These are phyloP conservation scores for Periconia digitata DNA, from an alignment of 2,329 filamentous ascomycete genomes.

Conservation along the genomic window DNA sequence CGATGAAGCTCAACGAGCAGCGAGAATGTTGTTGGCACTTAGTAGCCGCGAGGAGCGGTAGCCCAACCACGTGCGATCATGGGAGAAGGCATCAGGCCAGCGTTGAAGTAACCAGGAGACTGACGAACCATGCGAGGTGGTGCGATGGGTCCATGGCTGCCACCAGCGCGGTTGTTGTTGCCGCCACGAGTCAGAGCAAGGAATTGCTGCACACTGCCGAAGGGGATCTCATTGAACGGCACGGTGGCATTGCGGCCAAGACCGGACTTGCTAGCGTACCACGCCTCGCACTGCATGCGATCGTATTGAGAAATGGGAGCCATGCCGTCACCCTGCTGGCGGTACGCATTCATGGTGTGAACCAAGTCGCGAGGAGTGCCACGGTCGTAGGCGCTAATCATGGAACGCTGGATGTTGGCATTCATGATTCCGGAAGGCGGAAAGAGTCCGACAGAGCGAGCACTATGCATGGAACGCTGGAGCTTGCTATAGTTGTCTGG, in stretches of 20 bases:
- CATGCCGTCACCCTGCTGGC: slow-evolving; percentile 15
- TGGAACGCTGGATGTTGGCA: slow-evolving; percentile 73
- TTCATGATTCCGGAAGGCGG: slow-evolving; percentile 75
- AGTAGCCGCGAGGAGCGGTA: neutral
- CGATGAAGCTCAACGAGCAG: neutral
- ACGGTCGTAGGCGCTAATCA: slow-evolving; percentile 77
- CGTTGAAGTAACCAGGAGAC: neutral
- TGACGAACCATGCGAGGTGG: slow-evolving; percentile 9
- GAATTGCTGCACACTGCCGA: slow-evolving; percentile 22
- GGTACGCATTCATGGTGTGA: slow-evolving; percentile 20
- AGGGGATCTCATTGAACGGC: slow-evolving; percentile 32
- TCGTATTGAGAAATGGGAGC: slow-evolving; percentile 16
- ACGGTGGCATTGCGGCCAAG: slow-evolving; percentile 20
- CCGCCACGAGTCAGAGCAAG: neutral
- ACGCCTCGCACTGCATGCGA: slow-evolving; percentile 27
- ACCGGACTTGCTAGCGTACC: slow-evolving; percentile 23
- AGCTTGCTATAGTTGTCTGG: slow-evolving; percentile 87
- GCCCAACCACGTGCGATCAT: too few relatives aligned
- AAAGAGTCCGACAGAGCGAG: slow-evolving; percentile 83
- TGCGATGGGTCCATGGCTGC: slow-evolving; percentile 27
- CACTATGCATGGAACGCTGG: slow-evolving; percentile 84
- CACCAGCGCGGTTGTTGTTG: neutral
- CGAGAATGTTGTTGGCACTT: too few relatives aligned
- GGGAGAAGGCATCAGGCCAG: too few relatives aligned
- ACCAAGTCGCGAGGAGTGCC: slow-evolving; percentile 60